These are phyloP conservation scores for Strigomonas oncopelti DNA, from an alignment of 208 protist genomes.

Conservation along the genomic window DNA sequence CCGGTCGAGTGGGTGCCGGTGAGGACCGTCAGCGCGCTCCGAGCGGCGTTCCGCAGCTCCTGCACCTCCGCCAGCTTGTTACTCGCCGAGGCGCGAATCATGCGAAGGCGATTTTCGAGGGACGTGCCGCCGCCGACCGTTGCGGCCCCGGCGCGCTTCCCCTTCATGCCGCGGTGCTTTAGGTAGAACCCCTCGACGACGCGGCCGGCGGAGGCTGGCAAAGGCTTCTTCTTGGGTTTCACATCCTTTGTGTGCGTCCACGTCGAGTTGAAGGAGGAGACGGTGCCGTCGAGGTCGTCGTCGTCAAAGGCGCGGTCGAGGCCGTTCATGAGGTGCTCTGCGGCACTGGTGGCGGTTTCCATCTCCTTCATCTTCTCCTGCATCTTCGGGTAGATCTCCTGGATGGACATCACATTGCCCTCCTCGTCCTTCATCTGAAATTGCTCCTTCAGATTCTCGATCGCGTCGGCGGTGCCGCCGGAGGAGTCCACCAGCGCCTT, in stretches of 20 bases:
- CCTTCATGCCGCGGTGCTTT: constrained; percentile 22
- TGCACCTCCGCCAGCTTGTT: constrained; percentile 46
- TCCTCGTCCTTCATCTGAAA: constrained; percentile 18
- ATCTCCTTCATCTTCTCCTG: constrained; percentile 37
- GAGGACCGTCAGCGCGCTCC: constrained; percentile 31
- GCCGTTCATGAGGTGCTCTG: constrained; percentile 30
- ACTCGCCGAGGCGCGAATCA: constrained; percentile 15
- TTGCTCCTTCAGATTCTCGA: constrained; percentile 31
- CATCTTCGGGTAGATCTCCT: constrained; percentile 29
- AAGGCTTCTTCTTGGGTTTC: constrained; percentile 55
- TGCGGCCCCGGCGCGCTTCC: constrained; percentile 1
- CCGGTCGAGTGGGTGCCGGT: constrained; percentile 27
- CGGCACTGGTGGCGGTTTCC: constrained; percentile 36
- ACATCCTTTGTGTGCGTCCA: constrained; percentile 20
- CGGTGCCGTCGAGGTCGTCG: constrained; percentile 17
- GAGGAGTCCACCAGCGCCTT: constrained; percentile 26
- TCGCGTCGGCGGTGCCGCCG: constrained; percentile 30
- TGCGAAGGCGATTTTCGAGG: not conserved
- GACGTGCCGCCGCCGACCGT: not conserved
- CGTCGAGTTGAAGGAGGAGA: constrained; percentile 19
- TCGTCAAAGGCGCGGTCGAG: constrained; percentile 37
- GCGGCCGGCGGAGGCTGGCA: constrained; percentile 24
- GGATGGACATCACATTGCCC: constrained; percentile 16
- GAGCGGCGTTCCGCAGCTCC: constrained; percentile 32
- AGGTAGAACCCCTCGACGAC: constrained; percentile 14